Evolutionary conservation across 306 rosid species (phyloP).

Genomic region (Vigna nakashimae): DNA sequence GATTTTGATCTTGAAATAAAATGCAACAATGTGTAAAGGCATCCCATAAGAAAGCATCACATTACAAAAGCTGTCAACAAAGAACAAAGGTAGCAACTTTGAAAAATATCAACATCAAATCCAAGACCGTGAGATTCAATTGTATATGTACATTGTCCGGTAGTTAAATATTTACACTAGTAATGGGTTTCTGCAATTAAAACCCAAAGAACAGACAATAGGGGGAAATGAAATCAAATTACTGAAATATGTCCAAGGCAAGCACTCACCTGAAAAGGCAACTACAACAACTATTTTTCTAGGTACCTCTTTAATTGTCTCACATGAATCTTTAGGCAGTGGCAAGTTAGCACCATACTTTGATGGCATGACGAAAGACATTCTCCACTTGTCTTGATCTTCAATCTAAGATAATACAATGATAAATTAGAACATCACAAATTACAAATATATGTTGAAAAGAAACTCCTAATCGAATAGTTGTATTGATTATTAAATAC

Average conservation of each 20-base stretch:
- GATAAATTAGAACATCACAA: constrained; percentile 33
- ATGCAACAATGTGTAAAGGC: too few relatives aligned
- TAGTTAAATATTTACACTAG: constrained; percentile 21
- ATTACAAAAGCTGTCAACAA: too few relatives aligned
- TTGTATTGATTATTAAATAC: not conserved
- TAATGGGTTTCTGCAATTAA: not conserved
- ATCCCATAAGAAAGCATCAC: too few relatives aligned
- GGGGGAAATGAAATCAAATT: not conserved
- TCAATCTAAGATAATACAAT: constrained; percentile 58
- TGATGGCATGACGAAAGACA: constrained; percentile 95
- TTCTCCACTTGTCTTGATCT: constrained; percentile 79
- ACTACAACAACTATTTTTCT: constrained; percentile 73
- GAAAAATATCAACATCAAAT: too few relatives aligned
- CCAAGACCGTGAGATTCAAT: too few relatives aligned
- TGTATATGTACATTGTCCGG: constrained; percentile 20
- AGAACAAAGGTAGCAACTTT: too few relatives aligned
- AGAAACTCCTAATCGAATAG: constrained; percentile 6
- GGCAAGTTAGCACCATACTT: constrained; percentile 83
- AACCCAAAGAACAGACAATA: not conserved
- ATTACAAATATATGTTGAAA: constrained; percentile 25
- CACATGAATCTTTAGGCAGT: constrained; percentile 81
- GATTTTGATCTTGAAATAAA: too few relatives aligned
- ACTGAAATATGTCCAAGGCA: constrained; percentile 33
- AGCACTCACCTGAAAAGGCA: constrained; percentile 84
- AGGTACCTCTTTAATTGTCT: constrained; percentile 76